A percentile compares a stretch with the other conserved stretches of the same genome.
Conservation (phyloP, 495 filamentous ascomycete genomes). For the Cryomyces antarcticus region DNA sequence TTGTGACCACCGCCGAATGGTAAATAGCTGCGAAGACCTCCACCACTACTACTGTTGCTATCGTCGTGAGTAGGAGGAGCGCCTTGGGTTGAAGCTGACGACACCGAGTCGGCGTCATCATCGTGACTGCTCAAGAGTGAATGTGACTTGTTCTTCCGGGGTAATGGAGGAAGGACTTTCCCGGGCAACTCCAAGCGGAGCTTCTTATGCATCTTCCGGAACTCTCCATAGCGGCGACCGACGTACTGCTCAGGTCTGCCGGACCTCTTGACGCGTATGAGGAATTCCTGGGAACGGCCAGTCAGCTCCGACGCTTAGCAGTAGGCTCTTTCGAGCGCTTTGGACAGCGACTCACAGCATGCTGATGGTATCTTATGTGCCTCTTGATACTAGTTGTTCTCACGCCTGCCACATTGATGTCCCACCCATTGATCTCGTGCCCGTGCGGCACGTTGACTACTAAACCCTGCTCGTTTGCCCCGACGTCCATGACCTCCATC, state of each 20-base stretch:
- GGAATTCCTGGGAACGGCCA: conserved; percentile 45
- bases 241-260: conserved; percentile 55
- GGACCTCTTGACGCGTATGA: conserved; percentile 59
- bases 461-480: conserved; percentile 76
- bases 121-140: conserved; percentile 27
- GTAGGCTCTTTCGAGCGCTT: background rate
- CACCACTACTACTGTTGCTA: conserved; percentile 17
- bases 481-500: conserved; percentile 84
- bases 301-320: background rate
- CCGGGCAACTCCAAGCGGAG: conserved; percentile 76
- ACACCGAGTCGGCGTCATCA: conserved; percentile 52
- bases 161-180: conserved; percentile 69
- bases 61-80: background rate
- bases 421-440: conserved; percentile 82
- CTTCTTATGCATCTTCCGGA: conserved; percentile 55
- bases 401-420: conserved; percentile 87
- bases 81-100: conserved; percentile 51
- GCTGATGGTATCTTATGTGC: conserved; percentile 75
- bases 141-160: conserved; percentile 66
- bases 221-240: conserved; percentile 75
- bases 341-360: conserved; percentile 44
- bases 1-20: conserved; percentile 8
- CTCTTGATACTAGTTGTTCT: conserved; percentile 61
- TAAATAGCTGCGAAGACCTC: conserved; percentile 20
- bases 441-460: conserved; percentile 75